A percentile compares a stretch with the other conserved stretches of the same genome.
Conservation (phyloP, 2,329 filamentous ascomycete genomes). For the Zelopaecilomyces penicillatus region DNA sequence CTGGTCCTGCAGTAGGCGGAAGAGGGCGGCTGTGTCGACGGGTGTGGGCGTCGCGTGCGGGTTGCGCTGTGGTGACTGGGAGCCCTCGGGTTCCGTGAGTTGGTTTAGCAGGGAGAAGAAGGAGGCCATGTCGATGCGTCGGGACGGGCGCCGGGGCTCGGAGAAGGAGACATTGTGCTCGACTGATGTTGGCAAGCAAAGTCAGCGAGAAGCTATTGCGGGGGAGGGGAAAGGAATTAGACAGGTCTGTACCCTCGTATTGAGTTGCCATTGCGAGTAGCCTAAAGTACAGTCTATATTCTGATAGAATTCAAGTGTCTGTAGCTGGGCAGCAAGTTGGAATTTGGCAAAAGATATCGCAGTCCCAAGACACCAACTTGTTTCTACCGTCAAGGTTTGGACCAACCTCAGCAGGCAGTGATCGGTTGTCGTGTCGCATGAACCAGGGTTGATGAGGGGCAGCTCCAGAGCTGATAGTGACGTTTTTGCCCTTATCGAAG, state of each 20-base stretch:
- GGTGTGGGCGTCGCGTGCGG: slow-evolving; percentile 52
- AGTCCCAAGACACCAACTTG: too few species aligned
- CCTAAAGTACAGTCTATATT: too few species aligned
- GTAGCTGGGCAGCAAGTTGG: too few species aligned
- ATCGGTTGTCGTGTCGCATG: too few species aligned
- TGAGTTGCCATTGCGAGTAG: slow-evolving; percentile 42
- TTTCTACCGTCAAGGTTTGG: too few species aligned
- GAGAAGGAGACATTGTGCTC: slow-evolving; percentile 53
- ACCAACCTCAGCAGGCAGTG: too few species aligned
- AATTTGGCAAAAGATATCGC: too few species aligned
- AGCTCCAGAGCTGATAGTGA: too few species aligned
- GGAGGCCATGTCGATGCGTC: slow-evolving; percentile 55
- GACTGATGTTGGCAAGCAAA: slow-evolving; percentile 31
- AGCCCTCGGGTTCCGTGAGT: slow-evolving; percentile 32
- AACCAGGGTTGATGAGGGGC: too few species aligned
- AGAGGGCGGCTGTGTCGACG: slow-evolving; percentile 48
- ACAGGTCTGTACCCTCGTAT: slow-evolving; percentile 40
- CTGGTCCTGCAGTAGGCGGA: slow-evolving; percentile 51
- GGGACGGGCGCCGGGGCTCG: slow-evolving; percentile 31
- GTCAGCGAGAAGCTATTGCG: slow-evolving; percentile 3
- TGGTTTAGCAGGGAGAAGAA: slow-evolving; percentile 51
- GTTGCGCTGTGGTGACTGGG: slow-evolving; percentile 34
- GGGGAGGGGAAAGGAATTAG: background rate
- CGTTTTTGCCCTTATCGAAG: too few species aligned
- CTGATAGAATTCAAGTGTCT: too few species aligned